Evolutionary conservation across 192 early-diverging fungal genomes (phyloP).

Genomic region (Jimgerdemannia lactiflua): DNA sequence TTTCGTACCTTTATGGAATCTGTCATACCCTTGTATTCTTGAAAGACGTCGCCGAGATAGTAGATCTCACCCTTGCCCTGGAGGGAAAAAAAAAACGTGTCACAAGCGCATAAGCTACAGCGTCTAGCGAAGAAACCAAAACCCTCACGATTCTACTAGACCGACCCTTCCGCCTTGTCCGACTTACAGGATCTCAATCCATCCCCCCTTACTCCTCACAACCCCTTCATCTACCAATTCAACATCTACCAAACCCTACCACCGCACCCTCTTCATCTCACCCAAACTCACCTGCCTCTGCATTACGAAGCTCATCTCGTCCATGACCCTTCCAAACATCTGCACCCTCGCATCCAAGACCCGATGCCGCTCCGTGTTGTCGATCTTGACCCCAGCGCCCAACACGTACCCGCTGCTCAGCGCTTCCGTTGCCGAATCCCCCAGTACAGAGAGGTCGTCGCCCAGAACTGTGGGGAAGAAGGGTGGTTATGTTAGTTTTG

Average conservation of each 20-base stretch:
- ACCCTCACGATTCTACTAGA: no score
- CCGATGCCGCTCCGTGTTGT: neutral
- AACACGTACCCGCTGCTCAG: neutral
- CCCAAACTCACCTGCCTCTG: neutral
- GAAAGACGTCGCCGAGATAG: conserved; percentile 43
- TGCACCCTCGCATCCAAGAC: neutral
- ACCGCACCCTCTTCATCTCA: neutral
- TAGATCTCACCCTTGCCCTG: conserved; percentile 40
- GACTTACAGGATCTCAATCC: no score
- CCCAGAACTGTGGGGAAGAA: neutral
- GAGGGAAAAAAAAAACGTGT: neutral
- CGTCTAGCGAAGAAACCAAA: neutral
- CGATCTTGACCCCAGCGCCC: neutral
- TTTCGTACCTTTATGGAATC: conserved; percentile 42
- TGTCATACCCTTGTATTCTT: conserved; percentile 44
- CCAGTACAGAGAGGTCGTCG: conserved; percentile 39
- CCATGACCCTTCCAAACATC: neutral
- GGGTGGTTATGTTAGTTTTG: neutral
- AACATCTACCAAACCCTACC: no score
- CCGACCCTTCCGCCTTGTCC: no score
- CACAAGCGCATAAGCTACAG: neutral
- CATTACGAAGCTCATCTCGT: neutral
- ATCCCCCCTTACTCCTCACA: no score
- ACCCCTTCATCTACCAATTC: no score
- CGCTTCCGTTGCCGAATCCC: neutral